Conservation (phyloP, 345 rosid genomes). For the Garcia nutans region DNA sequence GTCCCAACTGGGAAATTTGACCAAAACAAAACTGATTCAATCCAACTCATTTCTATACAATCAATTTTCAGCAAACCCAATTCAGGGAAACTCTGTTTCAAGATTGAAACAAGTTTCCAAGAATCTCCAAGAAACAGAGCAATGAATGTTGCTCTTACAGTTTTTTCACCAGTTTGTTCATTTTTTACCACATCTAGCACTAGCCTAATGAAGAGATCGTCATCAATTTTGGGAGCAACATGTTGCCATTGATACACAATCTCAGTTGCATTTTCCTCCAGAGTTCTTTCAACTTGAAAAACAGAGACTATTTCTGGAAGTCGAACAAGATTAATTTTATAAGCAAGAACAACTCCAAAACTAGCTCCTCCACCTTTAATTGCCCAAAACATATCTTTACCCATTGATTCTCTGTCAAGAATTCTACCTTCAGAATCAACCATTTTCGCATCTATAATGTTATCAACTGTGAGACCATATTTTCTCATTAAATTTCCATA, state of each 20-base stretch:
- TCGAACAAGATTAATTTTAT: neutral
- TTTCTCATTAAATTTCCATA: constrained; percentile 2
- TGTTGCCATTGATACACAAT: constrained; percentile 5
- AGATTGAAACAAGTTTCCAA: neutral
- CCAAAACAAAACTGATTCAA: neutral
- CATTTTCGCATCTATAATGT: neutral
- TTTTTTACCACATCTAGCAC: neutral
- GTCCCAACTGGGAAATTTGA: neutral
- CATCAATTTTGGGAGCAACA: neutral
- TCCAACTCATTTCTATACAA: constrained; percentile 6
- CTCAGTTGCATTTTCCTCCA: neutral
- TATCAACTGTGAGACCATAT: constrained; percentile 3
- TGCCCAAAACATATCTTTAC: constrained; percentile 11
- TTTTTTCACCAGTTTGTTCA: neutral
- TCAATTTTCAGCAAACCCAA: neutral
- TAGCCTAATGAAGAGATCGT: neutral
- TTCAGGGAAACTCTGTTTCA: neutral
- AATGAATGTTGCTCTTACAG: neutral
- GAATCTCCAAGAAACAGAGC: constrained; percentile 3
- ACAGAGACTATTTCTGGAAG: neutral
- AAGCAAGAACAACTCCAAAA: constrained; percentile 2
- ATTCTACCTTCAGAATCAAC: neutral
- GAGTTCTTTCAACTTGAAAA: neutral
- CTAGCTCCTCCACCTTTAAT: constrained; percentile 10
- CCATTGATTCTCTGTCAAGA: constrained; percentile 3